A percentile compares a stretch with the other conserved stretches of the same genome.
phyloP scores from a whole-genome alignment of 495 filamentous ascomycete species.

The Talaromyces wortmannii region DNA sequence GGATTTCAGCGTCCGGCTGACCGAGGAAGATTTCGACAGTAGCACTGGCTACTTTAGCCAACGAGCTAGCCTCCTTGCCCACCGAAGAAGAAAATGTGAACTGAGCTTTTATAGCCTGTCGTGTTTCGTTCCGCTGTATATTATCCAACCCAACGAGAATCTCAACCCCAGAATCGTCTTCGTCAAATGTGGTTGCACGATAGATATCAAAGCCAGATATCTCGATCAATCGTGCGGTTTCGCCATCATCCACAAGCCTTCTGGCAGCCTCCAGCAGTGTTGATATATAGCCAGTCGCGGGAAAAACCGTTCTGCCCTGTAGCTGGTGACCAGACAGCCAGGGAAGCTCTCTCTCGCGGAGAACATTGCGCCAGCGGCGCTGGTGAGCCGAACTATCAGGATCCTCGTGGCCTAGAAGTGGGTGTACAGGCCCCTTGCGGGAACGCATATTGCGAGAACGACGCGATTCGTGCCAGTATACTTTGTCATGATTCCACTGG shows the following conservation, averaged over 20 bases:
- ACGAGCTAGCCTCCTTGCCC: neutral
- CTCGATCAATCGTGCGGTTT: neutral
- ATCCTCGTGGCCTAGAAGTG: constrained; percentile 32
- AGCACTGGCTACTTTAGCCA: neutral
- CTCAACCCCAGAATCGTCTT: neutral
- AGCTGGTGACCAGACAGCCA: constrained; percentile 44
- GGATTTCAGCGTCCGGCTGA: too few relatives aligned
- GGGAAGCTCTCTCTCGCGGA: constrained; percentile 29
- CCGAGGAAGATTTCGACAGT: neutral
- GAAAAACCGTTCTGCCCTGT: constrained; percentile 32
- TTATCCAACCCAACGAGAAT: neutral
- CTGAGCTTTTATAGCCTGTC: neutral
- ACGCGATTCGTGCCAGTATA: constrained; percentile 32
- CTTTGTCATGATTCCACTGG: constrained; percentile 9
- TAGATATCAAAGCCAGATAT: neutral
- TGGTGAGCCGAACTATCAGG: constrained; percentile 24
- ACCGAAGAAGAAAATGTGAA: too few relatives aligned
- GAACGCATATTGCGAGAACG: constrained; percentile 33
- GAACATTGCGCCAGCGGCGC: constrained; percentile 30
- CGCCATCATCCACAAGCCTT: neutral
- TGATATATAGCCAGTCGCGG: constrained; percentile 31
- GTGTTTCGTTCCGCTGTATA: neutral
- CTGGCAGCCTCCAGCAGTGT: constrained; percentile 39
- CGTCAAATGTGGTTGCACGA: neutral
- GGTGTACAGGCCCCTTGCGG: constrained; percentile 33